A percentile compares a stretch with the other conserved stretches of the same genome.
These are phyloP conservation scores for Oxyria digyna DNA, from an alignment of 148 eudicot species.

Conservation along the genomic window DNA sequence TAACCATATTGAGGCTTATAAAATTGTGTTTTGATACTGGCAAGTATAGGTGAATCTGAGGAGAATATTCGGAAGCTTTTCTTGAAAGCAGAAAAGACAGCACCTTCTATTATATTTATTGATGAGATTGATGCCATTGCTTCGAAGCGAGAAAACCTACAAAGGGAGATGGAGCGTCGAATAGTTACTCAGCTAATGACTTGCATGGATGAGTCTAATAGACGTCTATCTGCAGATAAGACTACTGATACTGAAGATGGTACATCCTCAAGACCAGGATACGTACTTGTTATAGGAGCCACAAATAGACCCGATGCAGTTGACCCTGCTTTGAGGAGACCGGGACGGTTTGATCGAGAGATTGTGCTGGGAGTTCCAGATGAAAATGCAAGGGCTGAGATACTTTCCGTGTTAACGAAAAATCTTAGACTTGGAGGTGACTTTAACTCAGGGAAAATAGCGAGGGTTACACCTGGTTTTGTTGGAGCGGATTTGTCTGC, in stretches of 20 bases:
- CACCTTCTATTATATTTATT: conserved; percentile 93
- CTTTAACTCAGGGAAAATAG: conserved; percentile 62
- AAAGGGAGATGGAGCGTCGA: conserved; percentile 81
- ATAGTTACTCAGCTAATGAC: conserved; percentile 91
- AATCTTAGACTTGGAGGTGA: conserved; percentile 59
- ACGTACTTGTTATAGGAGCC: conserved; percentile 87
- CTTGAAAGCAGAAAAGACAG: conserved; percentile 70
- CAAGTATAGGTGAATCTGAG: conserved; percentile 89
- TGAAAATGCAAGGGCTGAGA: conserved; percentile 75
- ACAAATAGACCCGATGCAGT: conserved; percentile 87
- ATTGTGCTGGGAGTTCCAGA: conserved; percentile 71
- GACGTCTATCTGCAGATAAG: conserved; percentile 21
- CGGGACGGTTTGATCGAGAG: conserved; percentile 81
- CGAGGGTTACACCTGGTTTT: conserved; percentile 83
- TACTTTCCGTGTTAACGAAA: conserved; percentile 46
- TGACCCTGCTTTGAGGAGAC: conserved; percentile 83
- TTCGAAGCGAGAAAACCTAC: conserved; percentile 76
- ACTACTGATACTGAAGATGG: conserved; percentile 20
- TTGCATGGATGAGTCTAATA: conserved; percentile 78
- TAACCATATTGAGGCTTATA: too few species aligned
- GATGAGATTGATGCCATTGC: conserved; percentile 98
- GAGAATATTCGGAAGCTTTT: conserved; percentile 78
- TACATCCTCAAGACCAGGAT: conserved; percentile 28
- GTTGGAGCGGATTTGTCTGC: conserved; percentile 89
- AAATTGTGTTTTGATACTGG: too few species aligned